Conservation (phyloP, 805 yeast genomes). For the Ogataea philodendri region DNA sequence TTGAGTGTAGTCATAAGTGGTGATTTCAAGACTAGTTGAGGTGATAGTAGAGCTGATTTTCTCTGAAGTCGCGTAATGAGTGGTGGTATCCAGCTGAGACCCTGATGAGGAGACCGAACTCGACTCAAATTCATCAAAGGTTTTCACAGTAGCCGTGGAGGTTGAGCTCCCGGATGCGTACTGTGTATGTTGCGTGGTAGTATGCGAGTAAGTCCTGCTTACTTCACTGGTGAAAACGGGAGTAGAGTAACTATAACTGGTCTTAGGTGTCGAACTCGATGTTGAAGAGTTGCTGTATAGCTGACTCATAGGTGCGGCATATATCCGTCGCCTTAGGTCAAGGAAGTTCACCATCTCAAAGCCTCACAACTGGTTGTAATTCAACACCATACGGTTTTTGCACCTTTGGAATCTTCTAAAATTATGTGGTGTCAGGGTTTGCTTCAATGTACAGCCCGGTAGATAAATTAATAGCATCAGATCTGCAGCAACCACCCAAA, state of each 20-base stretch:
- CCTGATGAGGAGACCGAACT: no score
- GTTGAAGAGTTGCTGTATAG: slow-evolving; percentile 15
- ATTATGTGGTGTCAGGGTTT: slow-evolving; percentile 3
- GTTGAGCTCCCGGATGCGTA: no score
- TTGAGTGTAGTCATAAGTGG: slow-evolving; percentile 29
- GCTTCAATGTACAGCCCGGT: neutral
- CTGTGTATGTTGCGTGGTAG: no score
- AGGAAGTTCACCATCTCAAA: slow-evolving; percentile 17
- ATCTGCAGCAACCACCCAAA: slow-evolving; percentile 7
- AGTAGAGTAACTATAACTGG: no score
- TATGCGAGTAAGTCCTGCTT: no score
- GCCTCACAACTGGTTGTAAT: neutral
- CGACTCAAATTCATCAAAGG: no score
- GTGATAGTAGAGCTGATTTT: neutral
- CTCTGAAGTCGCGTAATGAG: no score
- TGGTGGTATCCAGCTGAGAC: no score
- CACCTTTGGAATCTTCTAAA: neutral
- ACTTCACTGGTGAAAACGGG: no score
- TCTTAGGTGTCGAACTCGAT: neutral
- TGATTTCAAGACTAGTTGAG: neutral
- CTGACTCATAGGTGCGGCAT: slow-evolving; percentile 7
- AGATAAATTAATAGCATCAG: slow-evolving; percentile 1
- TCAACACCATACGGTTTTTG: no score
- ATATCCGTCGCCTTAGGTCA: slow-evolving; percentile 13
- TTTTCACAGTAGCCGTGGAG: no score